phyloP scores from a whole-genome alignment of 164 flowering plant species.

The Annona squamosa region DNA sequence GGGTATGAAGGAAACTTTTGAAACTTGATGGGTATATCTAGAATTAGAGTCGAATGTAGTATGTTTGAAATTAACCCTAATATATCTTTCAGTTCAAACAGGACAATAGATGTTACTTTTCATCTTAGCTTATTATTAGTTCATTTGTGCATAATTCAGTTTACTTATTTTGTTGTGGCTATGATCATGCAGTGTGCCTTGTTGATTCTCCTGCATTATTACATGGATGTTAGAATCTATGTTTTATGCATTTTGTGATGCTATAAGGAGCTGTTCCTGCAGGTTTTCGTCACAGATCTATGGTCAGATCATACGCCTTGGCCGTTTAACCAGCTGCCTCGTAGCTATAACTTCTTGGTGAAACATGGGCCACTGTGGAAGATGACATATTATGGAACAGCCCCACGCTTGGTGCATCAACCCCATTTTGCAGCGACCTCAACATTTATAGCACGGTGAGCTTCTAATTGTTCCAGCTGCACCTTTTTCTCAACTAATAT shows the following conservation, averaged over 20 bases:
- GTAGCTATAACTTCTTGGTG: conserved; percentile 91
- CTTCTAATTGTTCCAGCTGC: not conserved
- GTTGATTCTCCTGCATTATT: not conserved
- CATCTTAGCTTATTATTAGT: not conserved
- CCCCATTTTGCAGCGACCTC: conserved; percentile 96
- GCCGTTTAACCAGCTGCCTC: conserved; percentile 97
- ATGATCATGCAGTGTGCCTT: not conserved
- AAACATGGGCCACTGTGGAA: conserved; percentile 92
- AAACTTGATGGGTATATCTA: no score
- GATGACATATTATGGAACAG: conserved; percentile 80
- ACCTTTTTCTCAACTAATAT: no score
- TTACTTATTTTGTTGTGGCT: not conserved
- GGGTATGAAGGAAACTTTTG: no score
- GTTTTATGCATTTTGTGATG: conserved; percentile 1
- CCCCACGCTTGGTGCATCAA: conserved; percentile 82
- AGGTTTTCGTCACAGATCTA: conserved; percentile 94
- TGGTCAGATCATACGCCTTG: conserved; percentile 99
- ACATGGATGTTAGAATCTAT: not conserved
- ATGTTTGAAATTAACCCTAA: no score
- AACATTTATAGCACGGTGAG: conserved; percentile 84
- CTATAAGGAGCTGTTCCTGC: conserved; percentile 25
- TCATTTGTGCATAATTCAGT: not conserved
- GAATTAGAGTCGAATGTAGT: no score
- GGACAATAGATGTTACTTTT: not conserved
- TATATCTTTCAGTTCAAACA: no score